These are phyloP conservation scores for Saksenaea oblongispora DNA, from an alignment of 371 early-diverging fungal genomes.

Conservation along the genomic window DNA sequence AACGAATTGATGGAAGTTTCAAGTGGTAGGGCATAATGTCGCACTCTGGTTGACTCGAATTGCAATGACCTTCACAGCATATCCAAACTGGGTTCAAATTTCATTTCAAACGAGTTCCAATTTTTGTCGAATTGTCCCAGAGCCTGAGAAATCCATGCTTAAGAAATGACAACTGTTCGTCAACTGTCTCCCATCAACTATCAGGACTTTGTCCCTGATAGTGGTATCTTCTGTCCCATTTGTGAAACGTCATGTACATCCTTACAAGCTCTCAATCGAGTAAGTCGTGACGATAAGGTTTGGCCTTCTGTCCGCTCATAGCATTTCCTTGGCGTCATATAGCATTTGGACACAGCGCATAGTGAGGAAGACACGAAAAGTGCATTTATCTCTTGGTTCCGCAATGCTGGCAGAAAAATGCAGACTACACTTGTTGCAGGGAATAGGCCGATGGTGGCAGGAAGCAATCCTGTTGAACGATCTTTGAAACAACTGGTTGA, in stretches of 20 bases:
- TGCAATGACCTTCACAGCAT: too few relatives aligned
- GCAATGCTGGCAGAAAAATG: constrained; percentile 46
- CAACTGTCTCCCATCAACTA: constrained; percentile 29
- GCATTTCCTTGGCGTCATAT: not conserved
- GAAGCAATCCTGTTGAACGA: constrained; percentile 12
- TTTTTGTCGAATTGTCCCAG: constrained; percentile 2
- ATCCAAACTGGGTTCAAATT: not conserved
- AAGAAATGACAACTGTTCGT: constrained; percentile 6
- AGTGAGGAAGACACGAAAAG: constrained; percentile 50
- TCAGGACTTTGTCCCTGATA: constrained; percentile 44
- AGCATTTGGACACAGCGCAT: constrained; percentile 47
- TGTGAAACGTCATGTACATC: constrained; percentile 48
- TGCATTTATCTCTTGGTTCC: constrained; percentile 47
- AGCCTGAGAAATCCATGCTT: not conserved
- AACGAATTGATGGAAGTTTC: too few relatives aligned
- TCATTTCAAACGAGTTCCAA: not conserved
- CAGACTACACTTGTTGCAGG: constrained; percentile 29
- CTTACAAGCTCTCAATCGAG: constrained; percentile 46
- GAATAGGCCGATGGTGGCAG: constrained; percentile 7
- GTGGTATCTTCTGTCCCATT: constrained; percentile 55
- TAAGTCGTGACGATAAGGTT: constrained; percentile 5
- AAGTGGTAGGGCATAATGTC: too few relatives aligned
- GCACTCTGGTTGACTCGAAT: too few relatives aligned
- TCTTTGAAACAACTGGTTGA: constrained; percentile 35
- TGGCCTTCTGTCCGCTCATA: too few relatives aligned